Conservation (phyloP, 2,329 filamentous ascomycete genomes). For the Sarocladiaceae sp. region DNA sequence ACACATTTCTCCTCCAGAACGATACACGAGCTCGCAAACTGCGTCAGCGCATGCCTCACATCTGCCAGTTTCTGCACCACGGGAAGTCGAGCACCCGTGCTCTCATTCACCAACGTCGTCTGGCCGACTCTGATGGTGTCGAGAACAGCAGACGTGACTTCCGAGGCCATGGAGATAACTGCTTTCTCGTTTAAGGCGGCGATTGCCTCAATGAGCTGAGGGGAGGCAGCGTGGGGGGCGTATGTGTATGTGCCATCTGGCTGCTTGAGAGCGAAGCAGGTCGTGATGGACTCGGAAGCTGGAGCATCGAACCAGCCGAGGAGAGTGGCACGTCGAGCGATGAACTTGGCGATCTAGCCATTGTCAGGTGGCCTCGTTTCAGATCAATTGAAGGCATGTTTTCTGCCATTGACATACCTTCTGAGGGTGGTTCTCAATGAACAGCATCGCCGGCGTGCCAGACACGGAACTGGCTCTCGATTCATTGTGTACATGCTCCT, state of each 20-base stretch:
- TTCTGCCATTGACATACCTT: too few species aligned
- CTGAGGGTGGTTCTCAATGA: too few species aligned
- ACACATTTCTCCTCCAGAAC: constrained; percentile 16
- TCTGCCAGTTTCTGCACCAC: constrained; percentile 15
- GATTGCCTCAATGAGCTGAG: constrained; percentile 15
- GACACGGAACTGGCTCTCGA: too few species aligned
- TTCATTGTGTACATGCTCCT: too few species aligned
- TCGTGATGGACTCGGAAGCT: constrained; percentile 14
- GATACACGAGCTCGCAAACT: constrained; percentile 17
- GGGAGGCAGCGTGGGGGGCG: constrained; percentile 16
- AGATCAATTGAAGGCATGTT: too few species aligned
- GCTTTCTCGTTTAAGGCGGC: constrained; percentile 15
- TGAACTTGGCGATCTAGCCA: constrained; percentile 19
- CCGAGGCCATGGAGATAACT: constrained; percentile 18
- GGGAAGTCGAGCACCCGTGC: constrained; percentile 18
- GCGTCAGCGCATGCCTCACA: constrained; percentile 12
- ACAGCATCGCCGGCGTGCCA: too few species aligned
- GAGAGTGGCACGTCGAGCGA: constrained; percentile 18
- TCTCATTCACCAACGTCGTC: constrained; percentile 13
- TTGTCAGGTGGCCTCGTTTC: too few species aligned
- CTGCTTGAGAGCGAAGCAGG: constrained; percentile 17
- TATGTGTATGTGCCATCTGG: constrained; percentile 16
- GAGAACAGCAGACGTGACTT: constrained; percentile 15
- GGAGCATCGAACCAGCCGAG: constrained; percentile 21
- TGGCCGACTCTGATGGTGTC: constrained; percentile 17